Evolutionary conservation across 805 yeast genomes (phyloP).

Genomic region (Pichia pseudocactophila): DNA sequence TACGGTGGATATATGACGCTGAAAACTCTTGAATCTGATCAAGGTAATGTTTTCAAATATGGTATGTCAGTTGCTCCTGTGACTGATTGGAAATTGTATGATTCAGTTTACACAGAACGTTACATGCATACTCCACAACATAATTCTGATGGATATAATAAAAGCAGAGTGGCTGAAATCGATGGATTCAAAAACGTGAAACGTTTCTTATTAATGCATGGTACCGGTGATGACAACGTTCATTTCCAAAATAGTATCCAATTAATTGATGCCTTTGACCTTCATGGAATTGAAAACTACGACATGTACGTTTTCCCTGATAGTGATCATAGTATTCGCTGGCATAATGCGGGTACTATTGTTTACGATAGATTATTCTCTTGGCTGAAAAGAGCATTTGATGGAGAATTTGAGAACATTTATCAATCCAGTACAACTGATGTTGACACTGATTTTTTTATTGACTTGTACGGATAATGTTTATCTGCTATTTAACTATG

Average conservation of each 20-base stretch:
- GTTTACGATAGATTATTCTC: conserved; percentile 57
- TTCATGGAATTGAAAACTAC: conserved; percentile 71
- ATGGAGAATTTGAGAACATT: conserved; percentile 32
- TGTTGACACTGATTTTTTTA: background rate
- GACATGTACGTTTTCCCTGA: conserved; percentile 77
- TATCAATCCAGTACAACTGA: conserved; percentile 1
- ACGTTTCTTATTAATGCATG: conserved; percentile 86
- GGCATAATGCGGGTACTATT: conserved; percentile 63
- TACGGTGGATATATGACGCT: conserved; percentile 93
- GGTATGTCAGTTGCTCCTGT: conserved; percentile 98
- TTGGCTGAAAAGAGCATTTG: conserved; percentile 60
- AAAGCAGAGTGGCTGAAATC: conserved; percentile 50
- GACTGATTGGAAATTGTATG: conserved; percentile 87
- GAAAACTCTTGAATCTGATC: conserved; percentile 78
- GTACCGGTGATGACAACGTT: conserved; percentile 96
- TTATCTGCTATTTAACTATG: no score
- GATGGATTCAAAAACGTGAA: conserved; percentile 45
- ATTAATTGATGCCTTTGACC: conserved; percentile 65
- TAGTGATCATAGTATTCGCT: conserved; percentile 63
- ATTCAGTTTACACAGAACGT: conserved; percentile 89
- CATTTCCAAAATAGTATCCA: conserved; percentile 85
- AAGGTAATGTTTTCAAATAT: conserved; percentile 64
- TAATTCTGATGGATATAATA: conserved; percentile 54
- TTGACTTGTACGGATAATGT: conserved; percentile 19
- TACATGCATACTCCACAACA: conserved; percentile 80